These are phyloP conservation scores for Nyssa sinensis DNA, from an alignment of 148 eudicot species.

Conservation along the genomic window DNA sequence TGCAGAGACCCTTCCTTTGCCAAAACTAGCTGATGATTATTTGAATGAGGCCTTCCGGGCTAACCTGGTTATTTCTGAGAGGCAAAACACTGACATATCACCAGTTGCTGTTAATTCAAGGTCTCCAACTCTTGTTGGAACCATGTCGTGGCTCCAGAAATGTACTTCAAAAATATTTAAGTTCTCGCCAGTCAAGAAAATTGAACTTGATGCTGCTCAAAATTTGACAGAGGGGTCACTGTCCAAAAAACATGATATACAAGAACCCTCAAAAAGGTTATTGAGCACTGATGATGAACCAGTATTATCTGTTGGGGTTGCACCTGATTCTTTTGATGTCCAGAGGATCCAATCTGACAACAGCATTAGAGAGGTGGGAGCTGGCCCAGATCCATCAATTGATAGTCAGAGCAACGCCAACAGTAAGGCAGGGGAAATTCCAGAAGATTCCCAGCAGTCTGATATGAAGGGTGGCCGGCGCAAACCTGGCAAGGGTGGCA, in stretches of 20 bases:
- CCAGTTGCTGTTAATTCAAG: conserved; percentile 33
- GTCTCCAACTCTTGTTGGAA: conserved; percentile 59
- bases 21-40: conserved; percentile 63
- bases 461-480: conserved; percentile 30
- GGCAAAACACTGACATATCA: conserved; percentile 37
- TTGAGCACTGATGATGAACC: conserved; percentile 44
- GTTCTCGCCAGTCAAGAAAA: conserved; percentile 72
- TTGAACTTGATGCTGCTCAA: conserved; percentile 35
- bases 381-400: conserved; percentile 39
- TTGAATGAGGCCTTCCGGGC: conserved; percentile 39
- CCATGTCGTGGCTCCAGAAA: conserved; percentile 80
- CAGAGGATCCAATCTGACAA: conserved; percentile 36
- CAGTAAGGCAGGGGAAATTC: conserved; percentile 31
- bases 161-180: conserved; percentile 73
- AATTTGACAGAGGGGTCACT: conserved; percentile 28
- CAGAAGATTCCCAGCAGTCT: conserved; percentile 50
- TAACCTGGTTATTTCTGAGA: conserved; percentile 26
- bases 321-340: conserved; percentile 45
- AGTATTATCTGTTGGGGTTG: conserved; percentile 41
- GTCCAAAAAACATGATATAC: conserved; percentile 24
- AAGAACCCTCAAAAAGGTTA: conserved; percentile 31
- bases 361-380: conserved; percentile 34
- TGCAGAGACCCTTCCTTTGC: conserved; percentile 57
- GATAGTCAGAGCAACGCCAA: conserved; percentile 33
- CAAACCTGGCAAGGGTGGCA: conserved; percentile 39